These are phyloP conservation scores for Xylaria curta DNA, from an alignment of 495 filamentous ascomycete species.

Conservation along the genomic window DNA sequence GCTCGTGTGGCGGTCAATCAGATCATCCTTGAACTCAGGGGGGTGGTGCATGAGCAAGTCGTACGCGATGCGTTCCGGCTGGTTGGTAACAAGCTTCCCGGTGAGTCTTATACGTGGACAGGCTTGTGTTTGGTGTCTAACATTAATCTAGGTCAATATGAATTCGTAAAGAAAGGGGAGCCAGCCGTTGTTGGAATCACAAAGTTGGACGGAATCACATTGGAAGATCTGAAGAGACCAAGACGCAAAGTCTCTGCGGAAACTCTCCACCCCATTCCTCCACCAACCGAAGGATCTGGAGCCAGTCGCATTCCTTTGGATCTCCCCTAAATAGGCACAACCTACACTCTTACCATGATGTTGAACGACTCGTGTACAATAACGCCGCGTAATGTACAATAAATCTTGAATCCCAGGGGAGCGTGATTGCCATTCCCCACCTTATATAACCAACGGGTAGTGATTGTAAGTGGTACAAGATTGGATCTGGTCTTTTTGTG, in stretches of 20 bases:
- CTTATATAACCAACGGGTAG: background rate
- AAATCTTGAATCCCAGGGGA: background rate
- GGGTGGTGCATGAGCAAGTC: conserved; percentile 91
- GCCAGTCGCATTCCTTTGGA: conserved; percentile 32
- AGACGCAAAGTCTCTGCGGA: conserved; percentile 66
- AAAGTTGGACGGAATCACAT: conserved; percentile 84
- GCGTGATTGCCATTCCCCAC: background rate
- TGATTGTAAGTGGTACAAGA: background rate
- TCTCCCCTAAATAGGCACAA: conserved; percentile 26
- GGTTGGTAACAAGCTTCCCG: conserved; percentile 93
- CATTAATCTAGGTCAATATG: conserved; percentile 73
- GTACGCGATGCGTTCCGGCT: conserved; percentile 92
- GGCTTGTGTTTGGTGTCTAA: conserved; percentile 4
- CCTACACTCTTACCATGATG: background rate
- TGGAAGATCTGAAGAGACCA: conserved; percentile 78
- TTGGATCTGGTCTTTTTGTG: background rate
- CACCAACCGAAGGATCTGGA: conserved; percentile 25
- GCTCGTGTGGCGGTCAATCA: conserved; percentile 84
- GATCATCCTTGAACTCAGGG: conserved; percentile 90
- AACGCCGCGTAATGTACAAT: conserved; percentile 16
- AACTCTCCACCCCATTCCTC: conserved; percentile 26
- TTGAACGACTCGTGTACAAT: conserved; percentile 15
- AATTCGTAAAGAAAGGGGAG: conserved; percentile 94
- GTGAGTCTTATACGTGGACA: conserved; percentile 52
- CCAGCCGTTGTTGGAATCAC: conserved; percentile 89